Evolutionary conservation across 2,329 filamentous ascomycete genomes (phyloP), one percentile per base, ranked within the genome.

Genomic region (Aspergillus felis): DNA sequence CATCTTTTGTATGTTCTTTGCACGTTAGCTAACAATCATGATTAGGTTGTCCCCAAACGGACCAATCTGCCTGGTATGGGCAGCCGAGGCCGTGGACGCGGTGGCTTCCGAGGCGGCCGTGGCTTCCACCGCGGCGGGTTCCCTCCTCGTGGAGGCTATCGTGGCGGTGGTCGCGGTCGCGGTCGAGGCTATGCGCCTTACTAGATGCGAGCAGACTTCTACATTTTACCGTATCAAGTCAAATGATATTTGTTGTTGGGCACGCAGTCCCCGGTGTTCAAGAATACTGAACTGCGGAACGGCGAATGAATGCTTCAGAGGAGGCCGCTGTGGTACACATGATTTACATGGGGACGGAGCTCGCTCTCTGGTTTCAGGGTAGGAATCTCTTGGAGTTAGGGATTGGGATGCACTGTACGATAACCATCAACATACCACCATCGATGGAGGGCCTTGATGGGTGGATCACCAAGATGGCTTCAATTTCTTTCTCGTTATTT

Each of bases 11-110:
- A 38, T 17, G 28, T 27, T 28, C 8, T 48, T 47, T 27, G 22
- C 50, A 53, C 7, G 50, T 44, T 14, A 17, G 57, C 66, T 71
- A 53, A 70, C 54, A 53, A 38, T 14, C 50, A 79, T 79, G 8
- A 47, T 41, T 59, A 91, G 88, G 88, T 91, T 57, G 86, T 88
- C 24, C 93, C 94, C 35, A 99, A 99, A 81, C 89, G 94, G 61
- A 99, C 94, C 66, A 99, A 99, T 73, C 81, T 99, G 54, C 94
- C 94, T 1, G 94, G 94, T 59, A 93, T 99, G 91, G 89, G 32
- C 32, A 38, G 85, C 66, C 87, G 93, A 62, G 91, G 92, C 56
- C 79, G 81, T 28, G 76, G 76, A 57, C 74, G 76, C 55, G 84
- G 84, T 56, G 79, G 78, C 10, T 78, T 77, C 64, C 76, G 81